phyloP scores from a whole-genome alignment of 768 basidiomycete genomes.

The Rhizopogon rudus region DNA sequence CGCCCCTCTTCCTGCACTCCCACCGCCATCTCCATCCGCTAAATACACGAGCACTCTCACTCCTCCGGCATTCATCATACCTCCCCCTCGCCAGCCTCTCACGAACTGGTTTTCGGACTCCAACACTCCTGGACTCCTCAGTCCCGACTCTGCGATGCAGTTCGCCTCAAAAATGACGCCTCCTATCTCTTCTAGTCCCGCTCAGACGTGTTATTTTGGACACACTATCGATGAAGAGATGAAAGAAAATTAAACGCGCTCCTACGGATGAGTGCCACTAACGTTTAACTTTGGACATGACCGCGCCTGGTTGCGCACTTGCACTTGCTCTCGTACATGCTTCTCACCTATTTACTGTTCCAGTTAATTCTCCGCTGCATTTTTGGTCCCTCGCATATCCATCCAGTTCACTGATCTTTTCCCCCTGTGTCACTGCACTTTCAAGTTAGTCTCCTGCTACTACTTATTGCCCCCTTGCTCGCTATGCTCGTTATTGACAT shows the following conservation, averaged over 20 bases:
- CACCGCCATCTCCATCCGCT: constrained; percentile 16
- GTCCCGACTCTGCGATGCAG: constrained; percentile 7
- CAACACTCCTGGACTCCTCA: constrained; percentile 6
- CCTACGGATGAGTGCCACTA: background rate
- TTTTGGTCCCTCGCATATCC: background rate
- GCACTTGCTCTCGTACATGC: background rate
- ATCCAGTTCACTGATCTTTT: background rate
- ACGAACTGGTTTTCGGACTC: background rate
- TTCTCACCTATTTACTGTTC: background rate
- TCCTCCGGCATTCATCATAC: constrained; percentile 13
- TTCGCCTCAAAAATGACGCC: constrained; percentile 9
- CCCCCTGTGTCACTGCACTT: background rate
- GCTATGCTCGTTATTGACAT: background rate
- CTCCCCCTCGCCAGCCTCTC: constrained; percentile 17
- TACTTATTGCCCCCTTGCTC: no score
- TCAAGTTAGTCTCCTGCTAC: background rate
- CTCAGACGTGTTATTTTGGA: constrained; percentile 2
- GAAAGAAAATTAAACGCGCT: constrained; percentile 13
- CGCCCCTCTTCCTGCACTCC: constrained; percentile 24
- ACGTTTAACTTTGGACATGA: background rate
- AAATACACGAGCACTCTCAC: constrained; percentile 11
- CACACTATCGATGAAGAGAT: constrained; percentile 14
- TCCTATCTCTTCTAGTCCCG: constrained; percentile 7
- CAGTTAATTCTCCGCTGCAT: constrained; percentile 1
- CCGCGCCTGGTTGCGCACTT: background rate